Base-by-base conservation (phyloP, 148 eudicot genomes). In the Camellia sinensis region DNA sequence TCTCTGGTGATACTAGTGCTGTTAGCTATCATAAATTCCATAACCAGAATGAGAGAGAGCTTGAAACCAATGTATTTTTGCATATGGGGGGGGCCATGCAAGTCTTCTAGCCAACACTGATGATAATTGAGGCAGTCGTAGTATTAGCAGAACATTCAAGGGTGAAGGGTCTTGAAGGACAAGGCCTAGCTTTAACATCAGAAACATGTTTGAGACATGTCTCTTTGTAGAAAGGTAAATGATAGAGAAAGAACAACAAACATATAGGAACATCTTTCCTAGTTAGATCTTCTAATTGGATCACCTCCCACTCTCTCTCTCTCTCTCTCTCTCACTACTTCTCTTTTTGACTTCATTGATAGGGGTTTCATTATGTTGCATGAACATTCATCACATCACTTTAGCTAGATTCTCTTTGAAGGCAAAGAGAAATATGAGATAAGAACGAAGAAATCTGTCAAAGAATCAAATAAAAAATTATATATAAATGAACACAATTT, bases 121-220 rank as follows among this genome's bases (percentile, higher is more conserved):
- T 81, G 63, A 40, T 22, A 19, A 70, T 41, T 81, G 79, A 73
- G 74, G 77, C 79, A 76, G 74, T 62, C 64, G 75, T 17, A 83
- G 73, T 79, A 44, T 83, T 70, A 44, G 66, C 71, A 83, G 65
- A 72, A 64, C 6, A 29, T 29, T 29, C 37, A 87, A 37, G 52
- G 79, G 80, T 54, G 57, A 80, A 74, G 64, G 73, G 74, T 60
- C 40, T 67, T 50, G 9, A 13, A 21, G 43, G 48, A 48, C 8
- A 15, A 79, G 83, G 41, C 78, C 57, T 71, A 71, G 81, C 76
- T 75, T 84, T 79, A 84, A 81, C 72, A 74, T 21, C 18, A 82
- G 40, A 71, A 29, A 85, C 95, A 92, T 92, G 95, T 87, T 77
- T 74, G 65, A 80, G 91, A 90, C 95, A 92, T 92, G 92, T 92